Evolutionary conservation across 2,329 filamentous ascomycete genomes (phyloP).

Genomic region (Fusarium sp.): DNA sequence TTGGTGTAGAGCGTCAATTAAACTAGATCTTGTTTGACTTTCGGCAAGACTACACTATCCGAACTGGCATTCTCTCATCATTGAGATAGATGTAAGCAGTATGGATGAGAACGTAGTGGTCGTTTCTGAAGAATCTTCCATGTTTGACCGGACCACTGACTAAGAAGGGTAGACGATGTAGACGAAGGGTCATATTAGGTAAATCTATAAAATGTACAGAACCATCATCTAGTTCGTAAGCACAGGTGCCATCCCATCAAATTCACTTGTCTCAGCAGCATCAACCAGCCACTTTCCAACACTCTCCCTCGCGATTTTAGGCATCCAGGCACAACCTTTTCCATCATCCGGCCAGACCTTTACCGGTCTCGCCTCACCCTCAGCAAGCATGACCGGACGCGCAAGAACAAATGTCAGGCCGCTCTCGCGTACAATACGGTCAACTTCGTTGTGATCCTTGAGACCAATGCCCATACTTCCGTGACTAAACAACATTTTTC

Average conservation of each 20-base stretch:
- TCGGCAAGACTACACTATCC: too few relatives aligned
- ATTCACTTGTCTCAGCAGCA: conserved; percentile 11
- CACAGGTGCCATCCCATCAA: conserved; percentile 19
- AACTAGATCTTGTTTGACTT: too few relatives aligned
- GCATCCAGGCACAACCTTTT: conserved; percentile 34
- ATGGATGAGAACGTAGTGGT: too few relatives aligned
- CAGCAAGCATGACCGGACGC: conserved; percentile 18
- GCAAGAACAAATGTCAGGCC: conserved; percentile 14
- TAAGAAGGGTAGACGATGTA: too few relatives aligned
- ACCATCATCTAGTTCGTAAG: conserved; percentile 6
- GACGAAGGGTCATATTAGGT: too few relatives aligned
- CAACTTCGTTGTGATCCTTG: conserved; percentile 27
- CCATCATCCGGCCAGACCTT: conserved; percentile 34
- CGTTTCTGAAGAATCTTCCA: too few relatives aligned
- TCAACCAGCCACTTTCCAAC: conserved; percentile 29
- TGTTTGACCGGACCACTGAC: too few relatives aligned
- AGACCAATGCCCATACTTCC: conserved; percentile 22
- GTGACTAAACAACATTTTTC: conserved; percentile 24
- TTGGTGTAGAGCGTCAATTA: too few relatives aligned
- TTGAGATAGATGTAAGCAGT: too few relatives aligned
- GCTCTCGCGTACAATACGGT: conserved; percentile 8
- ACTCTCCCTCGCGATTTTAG: conserved; percentile 20
- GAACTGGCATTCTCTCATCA: too few relatives aligned
- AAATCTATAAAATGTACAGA: background rate
- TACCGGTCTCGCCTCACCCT: conserved; percentile 7